Evolutionary conservation across 73 alveolate genomes (phyloP), one percentile per base, ranked within the genome.

Genomic region (Paramecium pentaurelia): DNA sequence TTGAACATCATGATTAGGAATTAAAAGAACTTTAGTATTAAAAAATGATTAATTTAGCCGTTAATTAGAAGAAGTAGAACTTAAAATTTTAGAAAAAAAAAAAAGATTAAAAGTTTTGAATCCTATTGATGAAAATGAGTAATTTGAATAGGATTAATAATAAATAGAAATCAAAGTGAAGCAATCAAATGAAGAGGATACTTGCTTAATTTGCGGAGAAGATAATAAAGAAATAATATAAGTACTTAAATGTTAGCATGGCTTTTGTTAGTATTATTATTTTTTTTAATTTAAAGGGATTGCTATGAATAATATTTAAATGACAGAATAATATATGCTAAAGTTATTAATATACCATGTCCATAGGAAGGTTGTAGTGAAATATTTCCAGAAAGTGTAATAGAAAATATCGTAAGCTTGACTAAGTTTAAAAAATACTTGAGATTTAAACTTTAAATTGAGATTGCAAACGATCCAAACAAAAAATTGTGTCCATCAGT

Each of bases 401-500:
- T 89, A 10, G 0, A 77, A 20, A 4, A 32, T 2, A 12, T 18
- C 0, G 84, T 89, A 6, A 49, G 90, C 7, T 0, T 1, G 1
- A 8, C 9, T n/a, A 37, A 20, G 2, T 59, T 10, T 60, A 16
- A 10, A 16, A 9, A 89, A 89, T 89, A 84, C 34, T 20, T 83
- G 45, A 10, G 7, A 4, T 89, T 83, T 92, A 77, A 77, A 80
- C 16, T 16, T 28, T 40, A 10, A 7, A 27, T n/a, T 2, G 73
- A 60, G 30, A 12, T 89, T 25, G 71, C 84, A 6, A 30, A 59
- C 4, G 51, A 71, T 18, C 68, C 92, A 27, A 58, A 36, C 10
- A 32, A 20, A 34, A 86, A 36, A 77, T 86, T 68, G 92, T 86
- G 93, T 70, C 92, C 92, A 18, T 22, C 28, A n/a, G 6, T 3